Evolutionary conservation across 768 basidiomycete genomes (phyloP).

Genomic region (Tulasnella sp.): DNA sequence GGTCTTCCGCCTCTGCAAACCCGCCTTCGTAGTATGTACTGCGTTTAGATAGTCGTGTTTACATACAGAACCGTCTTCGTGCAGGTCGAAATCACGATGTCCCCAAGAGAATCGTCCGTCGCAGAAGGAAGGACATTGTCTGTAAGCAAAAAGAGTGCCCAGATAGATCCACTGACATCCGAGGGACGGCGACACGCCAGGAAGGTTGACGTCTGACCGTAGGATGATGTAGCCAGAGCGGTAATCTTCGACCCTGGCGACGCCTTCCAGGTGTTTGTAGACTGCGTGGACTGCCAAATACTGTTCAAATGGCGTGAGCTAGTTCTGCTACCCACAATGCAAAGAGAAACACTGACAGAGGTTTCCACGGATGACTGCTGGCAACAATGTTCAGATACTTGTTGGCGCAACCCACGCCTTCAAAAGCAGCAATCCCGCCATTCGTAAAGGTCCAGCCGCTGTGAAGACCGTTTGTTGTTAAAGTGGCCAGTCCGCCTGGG

Average conservation of each 20-base stretch:
- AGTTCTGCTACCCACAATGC: not conserved
- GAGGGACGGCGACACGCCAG: not conserved
- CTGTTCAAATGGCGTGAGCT: not conserved
- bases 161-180: not conserved
- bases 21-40: too few species aligned
- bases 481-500: not conserved
- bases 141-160: slow-evolving; percentile 1
- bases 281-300: not conserved
- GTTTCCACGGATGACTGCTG: not conserved
- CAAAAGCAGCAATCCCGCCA: not conserved
- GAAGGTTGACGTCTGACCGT: not conserved
- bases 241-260: not conserved
- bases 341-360: not conserved
- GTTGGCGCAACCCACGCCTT: not conserved
- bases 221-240: not conserved
- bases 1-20: not conserved
- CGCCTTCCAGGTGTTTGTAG: not conserved
- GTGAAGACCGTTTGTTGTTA: not conserved
- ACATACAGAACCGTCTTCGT: not conserved
- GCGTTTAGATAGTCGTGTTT: not conserved
- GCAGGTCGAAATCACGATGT: not conserved
- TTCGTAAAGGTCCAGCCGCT: not conserved
- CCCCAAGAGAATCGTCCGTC: not conserved
- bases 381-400: not conserved
- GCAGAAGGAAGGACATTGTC: not conserved